Conservation (phyloP, 2,329 filamentous ascomycete species). For the Claviceps digitariae region DNA sequence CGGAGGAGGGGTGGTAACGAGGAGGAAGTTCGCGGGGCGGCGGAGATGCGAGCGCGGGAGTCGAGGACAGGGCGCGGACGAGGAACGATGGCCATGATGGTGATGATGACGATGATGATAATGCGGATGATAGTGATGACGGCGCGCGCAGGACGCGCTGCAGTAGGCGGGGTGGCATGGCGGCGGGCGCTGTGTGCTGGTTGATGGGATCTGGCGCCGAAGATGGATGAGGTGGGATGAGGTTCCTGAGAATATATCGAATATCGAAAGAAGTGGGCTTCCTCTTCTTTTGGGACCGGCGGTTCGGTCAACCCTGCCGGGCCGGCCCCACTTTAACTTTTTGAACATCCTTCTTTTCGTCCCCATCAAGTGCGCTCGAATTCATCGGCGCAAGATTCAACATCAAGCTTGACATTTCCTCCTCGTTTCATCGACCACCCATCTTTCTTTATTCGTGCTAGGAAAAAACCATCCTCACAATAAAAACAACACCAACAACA, state of each 20-base stretch:
- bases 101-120: background rate
- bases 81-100: conserved; percentile 2
- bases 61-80: conserved; percentile 18
- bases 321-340: background rate
- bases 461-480: no score
- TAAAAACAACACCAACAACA: no score
- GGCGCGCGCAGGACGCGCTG: conserved; percentile 11
- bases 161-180: conserved; percentile 29
- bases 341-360: no score
- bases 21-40: conserved; percentile 13
- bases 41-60: conserved; percentile 11
- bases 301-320: background rate
- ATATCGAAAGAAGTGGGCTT: no score
- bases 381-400: background rate
- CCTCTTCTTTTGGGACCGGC: no score
- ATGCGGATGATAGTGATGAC: conserved; percentile 1
- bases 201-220: background rate
- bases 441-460: background rate
- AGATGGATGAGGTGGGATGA: no score
- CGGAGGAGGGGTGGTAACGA: conserved; percentile 8
- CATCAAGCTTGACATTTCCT: no score
- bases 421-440: no score
- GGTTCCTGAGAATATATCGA: no score
- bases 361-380: background rate
- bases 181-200: conserved; percentile 6